A percentile compares a stretch with the other conserved stretches of the same genome.
These are phyloP conservation scores for Chaetomium sp. DNA, from an alignment of 2,329 filamentous ascomycete species.

Conservation along the genomic window DNA sequence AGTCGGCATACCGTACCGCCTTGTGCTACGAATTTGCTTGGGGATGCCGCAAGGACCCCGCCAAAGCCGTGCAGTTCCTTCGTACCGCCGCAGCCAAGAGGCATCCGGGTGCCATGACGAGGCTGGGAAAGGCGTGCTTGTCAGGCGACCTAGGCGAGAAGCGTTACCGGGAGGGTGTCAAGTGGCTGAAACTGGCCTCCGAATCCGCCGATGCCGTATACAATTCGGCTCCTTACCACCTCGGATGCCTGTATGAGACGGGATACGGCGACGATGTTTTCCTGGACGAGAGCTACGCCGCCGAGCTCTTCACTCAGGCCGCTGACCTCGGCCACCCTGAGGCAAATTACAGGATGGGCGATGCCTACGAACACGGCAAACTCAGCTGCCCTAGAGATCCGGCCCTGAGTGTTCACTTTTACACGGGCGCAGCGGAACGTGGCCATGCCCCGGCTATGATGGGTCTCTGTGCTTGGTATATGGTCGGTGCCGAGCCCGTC, in stretches of 20 bases:
- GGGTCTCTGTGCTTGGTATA: constrained; percentile 97
- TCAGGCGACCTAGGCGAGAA: constrained; percentile 83
- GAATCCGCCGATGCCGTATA: constrained; percentile 89
- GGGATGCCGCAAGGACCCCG: constrained; percentile 84
- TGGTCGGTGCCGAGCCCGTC: constrained; percentile 87
- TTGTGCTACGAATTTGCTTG: constrained; percentile 98
- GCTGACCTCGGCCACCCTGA: constrained; percentile 86
- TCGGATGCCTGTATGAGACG: constrained; percentile 80
- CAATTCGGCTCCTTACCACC: constrained; percentile 85
- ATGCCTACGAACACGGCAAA: constrained; percentile 90
- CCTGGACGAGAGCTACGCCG: constrained; percentile 81
- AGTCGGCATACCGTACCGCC: constrained; percentile 87
- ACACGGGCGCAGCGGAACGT: constrained; percentile 81
- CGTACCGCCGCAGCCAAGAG: constrained; percentile 85
- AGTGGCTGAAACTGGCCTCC: constrained; percentile 90
- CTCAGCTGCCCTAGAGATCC: constrained; percentile 85
- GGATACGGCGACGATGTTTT: constrained; percentile 96
- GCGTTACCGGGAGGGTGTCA: constrained; percentile 83
- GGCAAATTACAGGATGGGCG: constrained; percentile 82
- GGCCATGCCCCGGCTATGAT: constrained; percentile 90
- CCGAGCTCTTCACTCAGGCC: constrained; percentile 88
- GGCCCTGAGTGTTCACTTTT: constrained; percentile 92
- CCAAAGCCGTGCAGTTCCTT: constrained; percentile 91
- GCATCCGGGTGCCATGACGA: constrained; percentile 90
- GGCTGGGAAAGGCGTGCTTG: constrained; percentile 84